Evolutionary conservation across 345 rosid species (phyloP).

Genomic region (Mercurialis annua): DNA sequence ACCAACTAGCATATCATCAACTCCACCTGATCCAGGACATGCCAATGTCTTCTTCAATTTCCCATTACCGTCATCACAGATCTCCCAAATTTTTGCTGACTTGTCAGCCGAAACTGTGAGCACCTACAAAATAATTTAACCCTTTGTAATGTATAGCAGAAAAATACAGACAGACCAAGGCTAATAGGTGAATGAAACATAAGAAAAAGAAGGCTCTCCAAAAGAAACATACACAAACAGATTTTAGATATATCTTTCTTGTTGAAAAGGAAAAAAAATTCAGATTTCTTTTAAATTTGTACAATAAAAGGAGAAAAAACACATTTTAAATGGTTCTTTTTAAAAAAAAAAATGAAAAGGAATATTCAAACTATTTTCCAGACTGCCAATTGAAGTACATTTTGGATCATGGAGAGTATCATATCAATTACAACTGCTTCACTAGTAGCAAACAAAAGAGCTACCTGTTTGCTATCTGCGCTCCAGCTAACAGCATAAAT

Average conservation of each 20-base stretch:
- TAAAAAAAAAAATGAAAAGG: no score
- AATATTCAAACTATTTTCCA: no score
- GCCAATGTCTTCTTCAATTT: conserved; percentile 61
- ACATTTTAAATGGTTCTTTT: no score
- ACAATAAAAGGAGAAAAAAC: not conserved
- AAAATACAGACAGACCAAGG: no score
- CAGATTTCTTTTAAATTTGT: not conserved
- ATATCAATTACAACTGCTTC: not conserved
- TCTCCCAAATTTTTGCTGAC: conserved; percentile 94
- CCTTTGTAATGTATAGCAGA: not conserved
- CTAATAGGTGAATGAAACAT: no score
- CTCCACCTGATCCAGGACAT: conserved; percentile 67
- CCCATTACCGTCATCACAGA: conserved; percentile 67
- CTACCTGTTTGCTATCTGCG: conserved; percentile 86
- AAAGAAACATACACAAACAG: not conserved
- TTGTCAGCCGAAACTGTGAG: conserved; percentile 95
- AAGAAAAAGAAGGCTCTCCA: no score
- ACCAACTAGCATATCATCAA: conserved; percentile 94
- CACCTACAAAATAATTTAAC: conserved; percentile 42
- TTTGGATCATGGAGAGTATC: not conserved
- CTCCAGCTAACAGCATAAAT: conserved; percentile 95
- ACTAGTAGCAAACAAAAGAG: not conserved
- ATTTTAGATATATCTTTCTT: not conserved
- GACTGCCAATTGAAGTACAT: no score
- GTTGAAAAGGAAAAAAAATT: not conserved